These are phyloP conservation scores for Arabis hirsuta DNA, from an alignment of 345 rosid genomes.

Conservation along the genomic window DNA sequence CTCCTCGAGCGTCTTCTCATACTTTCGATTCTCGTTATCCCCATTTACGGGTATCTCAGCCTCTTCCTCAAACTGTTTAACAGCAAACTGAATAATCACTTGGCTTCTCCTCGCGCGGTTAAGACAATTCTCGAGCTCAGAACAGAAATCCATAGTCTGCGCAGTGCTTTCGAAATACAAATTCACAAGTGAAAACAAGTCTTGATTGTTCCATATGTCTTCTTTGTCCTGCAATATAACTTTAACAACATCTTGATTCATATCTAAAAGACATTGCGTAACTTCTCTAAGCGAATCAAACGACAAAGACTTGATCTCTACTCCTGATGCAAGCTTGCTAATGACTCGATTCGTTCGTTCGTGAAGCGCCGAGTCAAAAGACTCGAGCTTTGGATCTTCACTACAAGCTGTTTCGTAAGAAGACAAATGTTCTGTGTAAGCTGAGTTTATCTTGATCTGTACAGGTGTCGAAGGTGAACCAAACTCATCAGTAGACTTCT, in stretches of 20 bases:
- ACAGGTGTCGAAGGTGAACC: constrained; percentile 45
- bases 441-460: constrained; percentile 45
- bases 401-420: constrained; percentile 78
- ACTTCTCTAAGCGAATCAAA: constrained; percentile 81
- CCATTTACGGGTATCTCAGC: constrained; percentile 36
- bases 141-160: constrained; percentile 74
- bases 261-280: constrained; percentile 66
- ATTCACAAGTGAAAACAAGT: constrained; percentile 65
- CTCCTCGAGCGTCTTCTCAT: constrained; percentile 66
- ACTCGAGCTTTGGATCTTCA: constrained; percentile 66
- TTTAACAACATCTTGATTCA: constrained; percentile 82
- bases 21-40: constrained; percentile 42
- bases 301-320: constrained; percentile 62
- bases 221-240: constrained; percentile 68
- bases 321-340: constrained; percentile 56
- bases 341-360: constrained; percentile 68
- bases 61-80: constrained; percentile 68
- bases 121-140: constrained; percentile 70
- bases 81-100: constrained; percentile 62
- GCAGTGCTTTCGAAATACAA: constrained; percentile 71
- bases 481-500: not conserved
- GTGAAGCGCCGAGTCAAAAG: constrained; percentile 67
- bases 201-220: constrained; percentile 76
- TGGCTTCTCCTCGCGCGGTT: constrained; percentile 72
- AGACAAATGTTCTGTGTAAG: constrained; percentile 51